These are phyloP conservation scores for Cucurbitaria berberidis DNA, from an alignment of 2,329 filamentous ascomycete genomes.

Conservation along the genomic window DNA sequence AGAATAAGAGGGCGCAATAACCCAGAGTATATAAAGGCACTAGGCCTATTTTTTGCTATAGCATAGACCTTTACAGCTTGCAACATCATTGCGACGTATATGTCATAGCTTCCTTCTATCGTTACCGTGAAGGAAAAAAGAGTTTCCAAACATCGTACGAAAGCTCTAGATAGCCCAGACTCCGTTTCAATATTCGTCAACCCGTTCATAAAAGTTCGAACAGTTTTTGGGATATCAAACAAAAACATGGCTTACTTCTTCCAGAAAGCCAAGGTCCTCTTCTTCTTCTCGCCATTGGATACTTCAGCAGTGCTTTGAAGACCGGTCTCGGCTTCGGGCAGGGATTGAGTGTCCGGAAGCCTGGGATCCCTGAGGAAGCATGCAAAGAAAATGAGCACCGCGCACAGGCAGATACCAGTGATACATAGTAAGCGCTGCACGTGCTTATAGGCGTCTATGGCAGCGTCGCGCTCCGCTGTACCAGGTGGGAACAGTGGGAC, in stretches of 20 bases:
- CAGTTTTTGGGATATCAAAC: background rate
- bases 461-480: slow-evolving; percentile 52
- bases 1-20: too few relatives aligned
- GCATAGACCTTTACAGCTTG: too few relatives aligned
- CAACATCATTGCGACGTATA: too few relatives aligned
- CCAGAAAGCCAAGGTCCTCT: background rate
- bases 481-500: slow-evolving; percentile 49
- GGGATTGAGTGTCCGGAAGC: slow-evolving; percentile 55
- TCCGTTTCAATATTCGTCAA: background rate
- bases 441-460: slow-evolving; percentile 54
- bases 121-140: too few relatives aligned
- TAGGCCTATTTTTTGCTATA: too few relatives aligned
- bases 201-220: background rate
- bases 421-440: slow-evolving; percentile 58
- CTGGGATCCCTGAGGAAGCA: slow-evolving; percentile 55
- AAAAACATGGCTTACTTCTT: background rate
- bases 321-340: slow-evolving; percentile 50
- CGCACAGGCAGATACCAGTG: slow-evolving; percentile 58
- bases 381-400: slow-evolving; percentile 55
- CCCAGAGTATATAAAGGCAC: too few relatives aligned
- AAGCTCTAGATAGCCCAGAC: too few relatives aligned
- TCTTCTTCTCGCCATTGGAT: background rate
- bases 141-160: too few relatives aligned
- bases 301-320: background rate
- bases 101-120: too few relatives aligned